A percentile compares a stretch with the other conserved stretches of the same genome.
phyloP scores from a whole-genome alignment of 148 eudicot species.

The Silene uniflora region DNA sequence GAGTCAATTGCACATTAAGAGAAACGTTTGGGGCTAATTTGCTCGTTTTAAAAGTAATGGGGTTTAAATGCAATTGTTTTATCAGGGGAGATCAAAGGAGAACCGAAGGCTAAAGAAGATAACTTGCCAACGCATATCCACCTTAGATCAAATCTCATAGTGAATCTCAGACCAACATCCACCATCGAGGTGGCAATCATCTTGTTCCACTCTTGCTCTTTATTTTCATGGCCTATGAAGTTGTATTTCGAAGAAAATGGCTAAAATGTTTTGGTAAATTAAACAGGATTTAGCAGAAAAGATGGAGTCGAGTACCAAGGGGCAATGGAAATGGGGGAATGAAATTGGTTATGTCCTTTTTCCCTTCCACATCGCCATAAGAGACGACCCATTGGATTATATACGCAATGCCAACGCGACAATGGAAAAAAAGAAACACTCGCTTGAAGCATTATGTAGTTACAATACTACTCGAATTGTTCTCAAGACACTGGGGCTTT shows the following conservation, averaged over 20 bases:
- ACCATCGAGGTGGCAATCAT: conserved; percentile 39
- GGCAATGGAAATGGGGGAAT: conserved; percentile 53
- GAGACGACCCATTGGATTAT: conserved; percentile 50
- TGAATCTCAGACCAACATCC: conserved; percentile 50
- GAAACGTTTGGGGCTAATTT: too few species aligned
- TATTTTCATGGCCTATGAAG: not conserved
- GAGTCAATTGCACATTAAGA: too few species aligned
- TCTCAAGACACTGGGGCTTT: conserved; percentile 34
- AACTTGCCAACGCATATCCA: conserved; percentile 39
- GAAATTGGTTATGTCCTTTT: conserved; percentile 43
- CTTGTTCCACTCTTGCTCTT: not conserved
- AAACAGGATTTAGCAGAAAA: conserved; percentile 54
- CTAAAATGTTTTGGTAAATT: too few species aligned
- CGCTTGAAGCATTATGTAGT: conserved; percentile 45
- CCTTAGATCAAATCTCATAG: conserved; percentile 40
- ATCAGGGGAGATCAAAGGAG: conserved; percentile 14
- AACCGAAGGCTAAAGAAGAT: conserved; percentile 13
- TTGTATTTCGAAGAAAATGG: not conserved
- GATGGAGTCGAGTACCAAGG: conserved; percentile 41
- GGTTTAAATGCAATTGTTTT: not conserved
- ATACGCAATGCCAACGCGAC: conserved; percentile 51
- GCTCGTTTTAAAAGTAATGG: too few species aligned
- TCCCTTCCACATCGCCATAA: conserved; percentile 43
- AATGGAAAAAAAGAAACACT: conserved; percentile 56
- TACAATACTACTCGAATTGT: conserved; percentile 19